A percentile compares a stretch with the other conserved stretches of the same genome.
phyloP scores from a whole-genome alignment of 2,329 filamentous ascomycete species.

The Cladophialophora carrionii region DNA sequence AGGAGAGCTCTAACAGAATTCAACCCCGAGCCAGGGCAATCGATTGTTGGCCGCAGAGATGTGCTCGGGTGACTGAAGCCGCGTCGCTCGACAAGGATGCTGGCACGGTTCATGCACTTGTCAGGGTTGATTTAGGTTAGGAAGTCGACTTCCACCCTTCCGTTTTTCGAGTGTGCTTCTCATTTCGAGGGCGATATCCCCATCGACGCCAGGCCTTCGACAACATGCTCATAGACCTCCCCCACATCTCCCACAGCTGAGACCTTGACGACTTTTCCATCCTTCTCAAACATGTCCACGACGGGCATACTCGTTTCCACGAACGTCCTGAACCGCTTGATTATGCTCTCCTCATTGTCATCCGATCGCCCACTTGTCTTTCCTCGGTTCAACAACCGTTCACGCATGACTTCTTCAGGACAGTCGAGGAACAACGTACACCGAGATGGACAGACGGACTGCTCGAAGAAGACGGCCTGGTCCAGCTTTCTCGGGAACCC shows the following conservation, averaged over 20 bases:
- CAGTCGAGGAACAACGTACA: conserved; percentile 95
- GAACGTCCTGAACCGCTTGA: conserved; percentile 94
- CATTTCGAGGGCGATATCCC: conserved; percentile 41
- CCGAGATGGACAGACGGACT: conserved; percentile 77
- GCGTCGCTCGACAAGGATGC: not conserved
- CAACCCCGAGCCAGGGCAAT: not conserved
- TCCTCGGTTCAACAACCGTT: conserved; percentile 80
- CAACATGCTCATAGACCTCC: conserved; percentile 62
- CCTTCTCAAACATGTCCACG: conserved; percentile 76
- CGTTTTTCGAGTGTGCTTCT: not conserved
- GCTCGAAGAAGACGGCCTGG: conserved; percentile 92
- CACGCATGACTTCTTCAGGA: conserved; percentile 84
- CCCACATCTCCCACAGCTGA: conserved; percentile 70
- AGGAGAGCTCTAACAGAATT: not conserved
- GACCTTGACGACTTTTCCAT: conserved; percentile 79
- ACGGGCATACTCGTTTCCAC: conserved; percentile 98
- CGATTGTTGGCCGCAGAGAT: not conserved
- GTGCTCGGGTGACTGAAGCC: not conserved
- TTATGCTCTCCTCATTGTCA: conserved; percentile 93
- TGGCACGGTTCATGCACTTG: not conserved
- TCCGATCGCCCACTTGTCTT: conserved; percentile 90
- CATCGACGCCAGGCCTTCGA: conserved; percentile 51
- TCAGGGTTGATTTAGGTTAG: not conserved
- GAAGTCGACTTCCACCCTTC: not conserved
- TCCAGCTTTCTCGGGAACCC: conserved; percentile 97